Conservation (phyloP, 2,329 filamentous ascomycete genomes). For the Microsporum canis region DNA sequence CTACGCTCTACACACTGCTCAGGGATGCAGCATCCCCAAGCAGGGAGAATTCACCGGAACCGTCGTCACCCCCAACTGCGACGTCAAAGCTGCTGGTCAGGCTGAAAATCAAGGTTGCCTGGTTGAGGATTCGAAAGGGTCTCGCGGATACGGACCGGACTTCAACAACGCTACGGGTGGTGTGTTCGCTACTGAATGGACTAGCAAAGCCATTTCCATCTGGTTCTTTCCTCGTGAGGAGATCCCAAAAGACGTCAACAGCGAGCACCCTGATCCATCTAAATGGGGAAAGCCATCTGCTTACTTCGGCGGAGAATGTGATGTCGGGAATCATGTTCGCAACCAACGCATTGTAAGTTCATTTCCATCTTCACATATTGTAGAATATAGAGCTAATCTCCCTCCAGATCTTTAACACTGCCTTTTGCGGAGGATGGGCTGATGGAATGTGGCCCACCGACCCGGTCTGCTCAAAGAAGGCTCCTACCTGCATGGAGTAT, state of each 20-base stretch:
- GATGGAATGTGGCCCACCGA: conserved; percentile 52
- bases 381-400: background rate
- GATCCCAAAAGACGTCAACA: conserved; percentile 53
- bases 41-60: conserved; percentile 39
- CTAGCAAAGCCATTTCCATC: conserved; percentile 55
- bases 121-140: conserved; percentile 37
- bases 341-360: conserved; percentile 52
- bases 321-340: conserved; percentile 59
- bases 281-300: conserved; percentile 56
- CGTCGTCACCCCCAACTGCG: conserved; percentile 47
- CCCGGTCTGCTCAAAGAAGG: conserved; percentile 46
- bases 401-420: conserved; percentile 51
- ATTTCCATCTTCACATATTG: background rate
- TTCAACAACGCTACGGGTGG: conserved; percentile 66
- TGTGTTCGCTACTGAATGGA: conserved; percentile 71
- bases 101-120: conserved; percentile 48
- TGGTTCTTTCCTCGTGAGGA: conserved; percentile 68
- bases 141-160: conserved; percentile 49
- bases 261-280: conserved; percentile 50
- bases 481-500: conserved; percentile 55
- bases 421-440: conserved; percentile 77
- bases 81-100: conserved; percentile 36
- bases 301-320: conserved; percentile 54
- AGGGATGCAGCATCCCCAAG: conserved; percentile 48
- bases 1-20: conserved; percentile 57